Base-by-base conservation (phyloP, 225 moss, liverwort and hornwort genomes). In the Antitrichia curtipendula region DNA sequence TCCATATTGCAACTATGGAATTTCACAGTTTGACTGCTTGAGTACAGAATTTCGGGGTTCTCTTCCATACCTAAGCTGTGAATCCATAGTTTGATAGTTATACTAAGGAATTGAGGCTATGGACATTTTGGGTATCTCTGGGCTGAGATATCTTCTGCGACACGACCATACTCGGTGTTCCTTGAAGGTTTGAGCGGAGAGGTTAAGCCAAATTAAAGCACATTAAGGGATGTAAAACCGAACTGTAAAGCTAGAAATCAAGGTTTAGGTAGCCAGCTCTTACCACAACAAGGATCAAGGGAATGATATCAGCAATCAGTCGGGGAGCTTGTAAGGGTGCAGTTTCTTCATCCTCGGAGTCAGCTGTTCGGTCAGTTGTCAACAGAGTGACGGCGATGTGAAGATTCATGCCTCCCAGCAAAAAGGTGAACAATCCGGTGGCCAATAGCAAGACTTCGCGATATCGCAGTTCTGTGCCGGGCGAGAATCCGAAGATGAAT, bases 401-500 rank as follows among this genome's bases (percentile, higher is more conserved):
- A 45, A 90, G 80, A 57, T 94, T 91, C 96, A 96, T 96, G 56
- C 89, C 90, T 49, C 94, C 95, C 45, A 96, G 87, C 62, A 95
- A 91, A 62, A 19, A 89, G 89, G 25, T 70, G 70, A 41, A 95
- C 25, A 95, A 87, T 28, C 93, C 89, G 9, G 97, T 89, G 59
- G 90, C 81, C 83, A 94, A 85, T 77, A 97, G 93, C 12, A 95
- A 72, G 75, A 97, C 95, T 82, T 94, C 90, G n/a, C 96, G 93
- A 89, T 96, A 95, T 21, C 93, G 92, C 73, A 96, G 93, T 80
- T 96, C 93, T 47, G 92, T 92, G 81, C 93, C 91, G 31, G 94
- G 90, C 28, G 94, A 88, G 86, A 97, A 96, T 86, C 95, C 97
- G 54, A 97, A 96, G 79, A 95, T 91, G 90, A 95, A 96, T 15